Base-by-base conservation (phyloP, 1,284 basidiomycete genomes). In the Trichosporon sp. region DNA sequence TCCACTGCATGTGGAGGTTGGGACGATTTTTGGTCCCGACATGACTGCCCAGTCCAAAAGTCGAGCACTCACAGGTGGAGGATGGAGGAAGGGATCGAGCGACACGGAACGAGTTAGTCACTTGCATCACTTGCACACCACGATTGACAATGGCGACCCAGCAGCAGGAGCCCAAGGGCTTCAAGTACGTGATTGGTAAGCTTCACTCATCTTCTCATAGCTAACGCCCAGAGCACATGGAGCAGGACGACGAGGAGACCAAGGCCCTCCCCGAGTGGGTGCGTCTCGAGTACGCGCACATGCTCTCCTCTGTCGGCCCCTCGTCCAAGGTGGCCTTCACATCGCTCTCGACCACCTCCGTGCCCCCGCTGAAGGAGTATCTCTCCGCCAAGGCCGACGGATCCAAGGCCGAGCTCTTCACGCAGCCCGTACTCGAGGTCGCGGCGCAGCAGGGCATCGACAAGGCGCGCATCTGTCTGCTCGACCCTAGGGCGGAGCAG, bases 181-280 rank as follows among this genome's bases (percentile, higher is more conserved):
- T 76, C 74, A 78, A 79, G 68, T 84, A 83, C 76, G 79, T 81
- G 38, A 84, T 84, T 59, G 82, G 81, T 83, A 40, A 59, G 80
- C 66, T 12, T 14, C 21, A 1, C 8, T 16, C 3, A 7, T 16
- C 14, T 3, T 4, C 12, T 63, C 14, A 19, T 0, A 12, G 64
- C 54, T 71, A 19, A 68, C 70, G 31, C 16, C 11, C 76, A 95
- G 94, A 97, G 78, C 94, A 97, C 80, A 96, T 96, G 94, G 95
- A 98, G 80, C 91, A 94, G 71, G 94, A 96, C 80, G 94, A 96
- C 74, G 87, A 88, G 63, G 87, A 87, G 4, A 86, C 89, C 1
- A 89, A 88, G 75, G 79, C 85, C 5, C 80, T 88, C 21, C 95
- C 95, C 10, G 91, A 90, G 61, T 97, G 95, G 95, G 94, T 96